Conservation (phyloP, 371 early-diverging fungal species). For the Syncephalis plumigaleata region DNA sequence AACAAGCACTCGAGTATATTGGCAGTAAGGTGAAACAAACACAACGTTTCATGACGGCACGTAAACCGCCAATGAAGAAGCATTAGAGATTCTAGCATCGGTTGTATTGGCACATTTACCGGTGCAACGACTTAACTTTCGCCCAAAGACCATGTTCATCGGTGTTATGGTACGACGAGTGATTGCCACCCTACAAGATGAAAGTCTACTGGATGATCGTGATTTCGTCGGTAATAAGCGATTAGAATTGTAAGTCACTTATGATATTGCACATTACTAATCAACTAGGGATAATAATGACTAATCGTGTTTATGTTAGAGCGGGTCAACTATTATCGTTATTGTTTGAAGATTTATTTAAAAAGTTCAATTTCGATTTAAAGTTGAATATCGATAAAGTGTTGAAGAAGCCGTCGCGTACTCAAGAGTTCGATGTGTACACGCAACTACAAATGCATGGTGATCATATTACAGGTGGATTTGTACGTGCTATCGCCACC, state of each 20-base stretch:
- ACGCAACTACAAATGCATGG: constrained; percentile 71
- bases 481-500: constrained; percentile 93
- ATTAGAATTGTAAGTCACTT: constrained; percentile 72
- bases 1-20: constrained; percentile 86
- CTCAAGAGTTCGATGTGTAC: constrained; percentile 90
- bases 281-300: not conserved
- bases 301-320: constrained; percentile 15
- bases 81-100: constrained; percentile 76
- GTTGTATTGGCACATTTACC: constrained; percentile 94
- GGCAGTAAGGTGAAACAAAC: constrained; percentile 62
- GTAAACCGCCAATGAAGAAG: constrained; percentile 71
- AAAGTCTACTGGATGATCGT: constrained; percentile 87
- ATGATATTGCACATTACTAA: not conserved
- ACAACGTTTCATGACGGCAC: constrained; percentile 30
- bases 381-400: constrained; percentile 87
- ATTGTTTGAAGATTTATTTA: constrained; percentile 99
- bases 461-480: constrained; percentile 87
- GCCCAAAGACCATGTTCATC: constrained; percentile 90
- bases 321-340: constrained; percentile 97
- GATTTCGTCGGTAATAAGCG: constrained; percentile 99
- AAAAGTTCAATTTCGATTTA: constrained; percentile 84
- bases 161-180: constrained; percentile 97
- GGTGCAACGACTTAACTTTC: constrained; percentile 75
- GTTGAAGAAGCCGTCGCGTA: constrained; percentile 83
- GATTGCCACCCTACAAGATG: constrained; percentile 67